Evolutionary conservation across 257 asterid genomes (phyloP).

Genomic region (Ballota nigra): DNA sequence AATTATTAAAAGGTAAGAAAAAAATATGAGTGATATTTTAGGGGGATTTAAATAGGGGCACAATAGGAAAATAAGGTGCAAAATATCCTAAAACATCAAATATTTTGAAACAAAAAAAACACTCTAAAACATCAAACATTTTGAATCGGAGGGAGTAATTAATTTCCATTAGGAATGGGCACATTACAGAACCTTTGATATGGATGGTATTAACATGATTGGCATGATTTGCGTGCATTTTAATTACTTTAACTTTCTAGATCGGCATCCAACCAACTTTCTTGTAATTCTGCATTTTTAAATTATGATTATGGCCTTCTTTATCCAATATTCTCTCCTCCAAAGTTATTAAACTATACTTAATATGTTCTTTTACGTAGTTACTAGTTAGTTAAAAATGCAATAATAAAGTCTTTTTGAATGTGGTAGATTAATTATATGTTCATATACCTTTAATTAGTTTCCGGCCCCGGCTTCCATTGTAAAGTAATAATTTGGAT

Average conservation of each 20-base stretch:
- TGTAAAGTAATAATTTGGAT: no score
- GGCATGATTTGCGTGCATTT: conserved; percentile 30
- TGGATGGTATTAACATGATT: conserved; percentile 16
- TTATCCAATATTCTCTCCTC: conserved; percentile 11
- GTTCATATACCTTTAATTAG: background rate
- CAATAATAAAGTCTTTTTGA: background rate
- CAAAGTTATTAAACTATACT: background rate
- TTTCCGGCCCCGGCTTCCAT: background rate
- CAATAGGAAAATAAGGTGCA: no score
- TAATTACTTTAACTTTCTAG: background rate
- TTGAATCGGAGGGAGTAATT: no score
- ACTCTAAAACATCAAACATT: no score
- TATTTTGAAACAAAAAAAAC: no score
- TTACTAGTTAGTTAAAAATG: conserved; percentile 11
- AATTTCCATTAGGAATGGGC: background rate
- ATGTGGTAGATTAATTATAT: background rate
- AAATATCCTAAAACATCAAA: no score
- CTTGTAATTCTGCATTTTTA: background rate
- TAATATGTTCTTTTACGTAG: background rate
- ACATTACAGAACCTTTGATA: conserved; percentile 1
- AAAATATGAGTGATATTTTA: background rate
- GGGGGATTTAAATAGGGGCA: no score
- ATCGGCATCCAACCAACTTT: conserved; percentile 15
- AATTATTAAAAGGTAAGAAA: no score
- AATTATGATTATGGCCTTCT: conserved; percentile 1